Percentiles rank a stretch among this genome's conserved stretches.
phyloP scores from a whole-genome alignment of 495 filamentous ascomycete species.

The Mycothermus thermophilus region DNA sequence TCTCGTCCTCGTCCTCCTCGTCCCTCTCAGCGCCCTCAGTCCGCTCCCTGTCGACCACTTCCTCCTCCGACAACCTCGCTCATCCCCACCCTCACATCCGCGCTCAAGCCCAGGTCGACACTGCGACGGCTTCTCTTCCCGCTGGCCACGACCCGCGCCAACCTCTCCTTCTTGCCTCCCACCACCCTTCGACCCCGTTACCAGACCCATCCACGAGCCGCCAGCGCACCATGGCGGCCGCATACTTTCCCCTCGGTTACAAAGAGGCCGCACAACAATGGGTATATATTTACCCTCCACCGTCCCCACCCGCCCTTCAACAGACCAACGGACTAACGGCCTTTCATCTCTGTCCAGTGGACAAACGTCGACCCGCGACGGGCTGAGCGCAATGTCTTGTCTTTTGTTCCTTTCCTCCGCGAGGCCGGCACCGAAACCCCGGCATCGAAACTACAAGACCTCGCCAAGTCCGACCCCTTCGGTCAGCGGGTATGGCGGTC shows the following conservation, averaged over 20 bases:
- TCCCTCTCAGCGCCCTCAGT: too few species aligned
- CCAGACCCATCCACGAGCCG: constrained; percentile 9
- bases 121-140: too few species aligned
- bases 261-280: constrained; percentile 87
- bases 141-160: constrained; percentile 25
- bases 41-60: too few species aligned
- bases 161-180: constrained; percentile 35
- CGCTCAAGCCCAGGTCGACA: too few species aligned
- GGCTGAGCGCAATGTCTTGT: constrained; percentile 83
- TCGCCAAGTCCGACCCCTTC: constrained; percentile 54
- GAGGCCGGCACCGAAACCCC: constrained; percentile 44
- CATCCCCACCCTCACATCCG: too few species aligned
- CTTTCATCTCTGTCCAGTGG: constrained; percentile 66
- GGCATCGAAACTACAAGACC: constrained; percentile 25
- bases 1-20: too few species aligned
- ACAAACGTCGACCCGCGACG: constrained; percentile 61
- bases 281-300: constrained; percentile 40
- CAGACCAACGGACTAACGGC: not conserved
- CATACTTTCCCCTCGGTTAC: constrained; percentile 74
- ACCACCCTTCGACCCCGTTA: constrained; percentile 16
- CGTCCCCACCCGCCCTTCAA: not conserved
- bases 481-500: constrained; percentile 79
- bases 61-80: not conserved
- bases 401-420: constrained; percentile 71
- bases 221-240: not conserved